Conservation (phyloP, 2,329 filamentous ascomycete genomes). For the Sporothrix luriei region DNA sequence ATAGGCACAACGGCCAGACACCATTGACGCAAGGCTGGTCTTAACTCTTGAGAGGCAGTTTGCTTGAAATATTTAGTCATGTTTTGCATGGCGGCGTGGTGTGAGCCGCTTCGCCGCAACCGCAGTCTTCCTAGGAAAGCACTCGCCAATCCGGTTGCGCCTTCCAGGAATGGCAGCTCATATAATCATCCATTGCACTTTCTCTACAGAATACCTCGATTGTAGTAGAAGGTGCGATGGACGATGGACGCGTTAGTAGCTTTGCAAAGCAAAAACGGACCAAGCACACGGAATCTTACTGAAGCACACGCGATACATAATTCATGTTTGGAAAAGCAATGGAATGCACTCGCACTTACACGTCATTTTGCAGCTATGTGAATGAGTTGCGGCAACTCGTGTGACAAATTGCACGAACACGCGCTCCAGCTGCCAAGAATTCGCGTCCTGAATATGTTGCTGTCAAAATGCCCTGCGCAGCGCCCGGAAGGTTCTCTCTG, state of each 20-base stretch:
- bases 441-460: background rate
- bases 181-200: conserved; percentile 16
- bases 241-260: conserved; percentile 1
- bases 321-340: background rate
- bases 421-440: conserved; percentile 1
- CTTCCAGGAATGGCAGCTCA: background rate
- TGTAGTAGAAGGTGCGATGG: background rate
- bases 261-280: background rate
- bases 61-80: background rate
- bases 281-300: background rate
- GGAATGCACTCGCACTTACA: background rate
- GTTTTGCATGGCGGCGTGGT: background rate
- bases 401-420: conserved; percentile 5
- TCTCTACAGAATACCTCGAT: background rate
- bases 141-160: conserved; percentile 5
- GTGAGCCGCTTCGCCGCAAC: background rate
- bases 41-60: background rate
- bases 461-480: conserved; percentile 2
- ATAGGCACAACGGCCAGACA: background rate
- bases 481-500: background rate
- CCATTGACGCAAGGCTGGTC: background rate
- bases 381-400: background rate
- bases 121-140: background rate
- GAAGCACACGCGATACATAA: too few species aligned
- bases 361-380: background rate